Conservation (phyloP, 1,139 yeast genomes). For the Candida sojae region DNA sequence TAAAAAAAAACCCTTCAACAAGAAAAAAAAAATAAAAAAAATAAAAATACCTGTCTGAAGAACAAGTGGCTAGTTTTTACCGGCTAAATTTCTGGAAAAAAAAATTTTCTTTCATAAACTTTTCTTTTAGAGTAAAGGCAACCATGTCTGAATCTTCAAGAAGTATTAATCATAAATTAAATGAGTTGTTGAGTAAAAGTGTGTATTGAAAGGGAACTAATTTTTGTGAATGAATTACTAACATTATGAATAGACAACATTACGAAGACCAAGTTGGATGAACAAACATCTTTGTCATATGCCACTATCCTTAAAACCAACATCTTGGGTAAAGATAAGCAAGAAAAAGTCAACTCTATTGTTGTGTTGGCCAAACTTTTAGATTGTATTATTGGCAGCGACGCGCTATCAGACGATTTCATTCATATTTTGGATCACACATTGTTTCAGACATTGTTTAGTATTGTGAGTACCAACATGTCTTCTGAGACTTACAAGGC, state of each 20-base stretch:
- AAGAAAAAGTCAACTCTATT: conserved; percentile 54
- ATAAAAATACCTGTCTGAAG: not conserved
- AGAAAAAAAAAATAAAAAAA: not conserved
- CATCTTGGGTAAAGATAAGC: conserved; percentile 49
- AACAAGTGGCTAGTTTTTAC: not conserved
- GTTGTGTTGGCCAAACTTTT: conserved; percentile 55
- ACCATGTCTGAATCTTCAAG: conserved; percentile 39
- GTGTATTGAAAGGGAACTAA: conserved; percentile 15
- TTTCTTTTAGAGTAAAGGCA: too few relatives aligned
- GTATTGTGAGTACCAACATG: conserved; percentile 46
- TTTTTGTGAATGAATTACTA: not conserved
- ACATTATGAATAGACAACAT: conserved; percentile 20
- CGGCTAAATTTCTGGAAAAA: not conserved
- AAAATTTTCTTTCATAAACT: not conserved
- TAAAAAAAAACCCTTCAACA: not conserved
- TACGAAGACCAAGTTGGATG: conserved; percentile 34
- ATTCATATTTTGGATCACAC: conserved; percentile 40
- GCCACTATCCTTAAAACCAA: conserved; percentile 38
- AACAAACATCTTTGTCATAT: conserved; percentile 35
- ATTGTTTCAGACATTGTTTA: conserved; percentile 44
- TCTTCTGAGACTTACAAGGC: conserved; percentile 54
- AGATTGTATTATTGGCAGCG: conserved; percentile 44
- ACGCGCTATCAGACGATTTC: conserved; percentile 43
- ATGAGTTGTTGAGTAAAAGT: conserved; percentile 45
- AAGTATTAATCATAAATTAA: conserved; percentile 47